Base-by-base conservation (phyloP, 306 rosid genomes). In the Gleditsia sinensis region DNA sequence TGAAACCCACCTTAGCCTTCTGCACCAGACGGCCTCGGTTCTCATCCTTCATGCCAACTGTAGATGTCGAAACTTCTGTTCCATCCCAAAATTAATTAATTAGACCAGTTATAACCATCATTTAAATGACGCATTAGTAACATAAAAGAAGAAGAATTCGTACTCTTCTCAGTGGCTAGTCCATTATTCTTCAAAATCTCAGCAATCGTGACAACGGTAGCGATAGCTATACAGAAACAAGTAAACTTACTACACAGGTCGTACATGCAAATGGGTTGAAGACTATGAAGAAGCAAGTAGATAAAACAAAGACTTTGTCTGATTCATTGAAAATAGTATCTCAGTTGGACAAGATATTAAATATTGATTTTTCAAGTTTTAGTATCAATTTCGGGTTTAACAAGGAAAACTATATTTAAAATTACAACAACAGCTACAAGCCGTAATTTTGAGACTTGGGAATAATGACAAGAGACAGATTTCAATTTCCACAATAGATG, bases 101-200 rank as follows among this genome's bases (percentile, higher is more conserved):
- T 58, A 68, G 71, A 63, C 70, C 59, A 63, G 59, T 37, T 36
- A 72, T 62, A 30, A 51, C 1, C 42, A 55, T 40, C 75, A 42
- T 55, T 54, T 45, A 27, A 46, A 55, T 60, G 50, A 42, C 62
- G 50, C 9, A 43, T 25, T 30, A 23, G 17, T 17, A 7, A 16
- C 10, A 55, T 78, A 43, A 7, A 56, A 21, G 17, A 34, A 12
- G 32, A 27, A 39, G 11, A 36, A 72, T 40, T 27, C 86, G 82
- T 84, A 94, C 98, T 94, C 86, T 88, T 89, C 84, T 94, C 97
- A 11, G 88, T 86, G 73, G 96, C 97, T 75, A 94, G 75, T 71
- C 97, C 97, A 64, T 87, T 94, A 88, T 91, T 91, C 91, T 94
- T 94, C 84, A 94, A 71, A 72, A 94, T 94, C 88, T 91, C 98